Evolutionary conservation across 768 basidiomycete genomes (phyloP).

Genomic region (Suillus sp.): DNA sequence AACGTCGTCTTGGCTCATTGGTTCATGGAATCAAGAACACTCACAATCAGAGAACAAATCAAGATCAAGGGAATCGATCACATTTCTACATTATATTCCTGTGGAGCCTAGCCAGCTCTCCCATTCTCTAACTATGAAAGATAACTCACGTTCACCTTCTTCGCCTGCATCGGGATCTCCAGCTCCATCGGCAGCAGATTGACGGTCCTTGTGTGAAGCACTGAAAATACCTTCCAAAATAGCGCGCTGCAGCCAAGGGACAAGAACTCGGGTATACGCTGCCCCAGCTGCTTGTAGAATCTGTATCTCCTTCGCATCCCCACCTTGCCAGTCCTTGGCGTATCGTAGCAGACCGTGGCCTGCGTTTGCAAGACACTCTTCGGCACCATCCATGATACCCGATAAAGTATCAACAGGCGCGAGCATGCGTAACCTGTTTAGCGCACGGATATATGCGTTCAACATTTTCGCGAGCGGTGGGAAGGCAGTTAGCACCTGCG

Average conservation of each 20-base stretch:
- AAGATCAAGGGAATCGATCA: not conserved
- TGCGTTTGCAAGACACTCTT: constrained; percentile 48
- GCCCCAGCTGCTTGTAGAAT: constrained; percentile 52
- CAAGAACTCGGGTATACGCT: constrained; percentile 61
- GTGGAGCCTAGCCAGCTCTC: constrained; percentile 30
- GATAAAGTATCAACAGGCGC: constrained; percentile 64
- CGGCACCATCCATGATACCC: constrained; percentile 53
- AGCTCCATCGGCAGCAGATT: constrained; percentile 2
- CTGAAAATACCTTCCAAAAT: constrained; percentile 78
- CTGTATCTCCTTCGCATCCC: constrained; percentile 31
- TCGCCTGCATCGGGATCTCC: not conserved
- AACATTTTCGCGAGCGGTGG: constrained; percentile 73
- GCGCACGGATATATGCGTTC: constrained; percentile 69
- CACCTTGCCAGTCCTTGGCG: constrained; percentile 39
- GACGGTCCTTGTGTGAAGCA: constrained; percentile 21
- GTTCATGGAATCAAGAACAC: not conserved
- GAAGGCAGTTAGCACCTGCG: constrained; percentile 69
- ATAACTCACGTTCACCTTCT: constrained; percentile 12
- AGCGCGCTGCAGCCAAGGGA: constrained; percentile 72
- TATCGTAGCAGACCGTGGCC: constrained; percentile 53
- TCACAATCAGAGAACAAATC: not conserved
- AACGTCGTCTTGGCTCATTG: not conserved
- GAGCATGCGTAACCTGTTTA: constrained; percentile 83
- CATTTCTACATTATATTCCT: constrained; percentile 8
- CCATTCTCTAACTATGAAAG: constrained; percentile 25